Evolutionary conservation across 1,284 basidiomycete species (phyloP), one percentile per base, ranked within the genome.

Genomic region (Papiliotrema laurentii): DNA sequence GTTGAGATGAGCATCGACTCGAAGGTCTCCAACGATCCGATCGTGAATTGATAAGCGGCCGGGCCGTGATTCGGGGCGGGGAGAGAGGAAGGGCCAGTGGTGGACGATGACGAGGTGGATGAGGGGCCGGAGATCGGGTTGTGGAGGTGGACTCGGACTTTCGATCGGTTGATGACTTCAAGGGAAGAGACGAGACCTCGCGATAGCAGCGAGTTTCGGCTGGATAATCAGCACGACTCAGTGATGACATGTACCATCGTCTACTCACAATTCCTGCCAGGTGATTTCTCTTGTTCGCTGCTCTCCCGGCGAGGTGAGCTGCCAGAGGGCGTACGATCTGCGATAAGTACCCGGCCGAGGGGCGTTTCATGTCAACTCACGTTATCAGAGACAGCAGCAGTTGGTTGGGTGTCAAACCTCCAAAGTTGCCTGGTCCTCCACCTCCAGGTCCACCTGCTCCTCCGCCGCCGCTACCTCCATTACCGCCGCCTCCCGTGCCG

Each of bases 11-110:
- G 81, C 68, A 89, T 89, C 58, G 89, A 83, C 74, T 99, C 94
- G 69, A 99, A 97, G 4, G 90, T 90, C 68, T 99, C 94, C 28
- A 97, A 86, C 43, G 89, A 94, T 44, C 96, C 94, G 66, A 99
- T 97, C 50, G 90, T 93, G 81, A 99, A 99, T 75, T 86, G 86
- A 76, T 90, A 97, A 27, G 68, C 67, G 11, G 69, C 66, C 5
- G 68, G 73, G 62, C 27, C 77, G 75, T 41, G 69, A 34, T 56
- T 73, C 57, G 53, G 61, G 16, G 60, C 64, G 36, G 66, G 62
- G 26, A 68, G 58, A 40, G 38, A 58, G 50, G 49, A 48, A 27
- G 43, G 50, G 39, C 61, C 58, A 14, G 45, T 48, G 21, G 50
- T 41, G 27, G 49, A 45, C 1, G 53, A 42, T 3, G 50, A 38